Evolutionary conservation across 1,284 basidiomycete species (phyloP).

Genomic region (Puccinia sorghi): DNA sequence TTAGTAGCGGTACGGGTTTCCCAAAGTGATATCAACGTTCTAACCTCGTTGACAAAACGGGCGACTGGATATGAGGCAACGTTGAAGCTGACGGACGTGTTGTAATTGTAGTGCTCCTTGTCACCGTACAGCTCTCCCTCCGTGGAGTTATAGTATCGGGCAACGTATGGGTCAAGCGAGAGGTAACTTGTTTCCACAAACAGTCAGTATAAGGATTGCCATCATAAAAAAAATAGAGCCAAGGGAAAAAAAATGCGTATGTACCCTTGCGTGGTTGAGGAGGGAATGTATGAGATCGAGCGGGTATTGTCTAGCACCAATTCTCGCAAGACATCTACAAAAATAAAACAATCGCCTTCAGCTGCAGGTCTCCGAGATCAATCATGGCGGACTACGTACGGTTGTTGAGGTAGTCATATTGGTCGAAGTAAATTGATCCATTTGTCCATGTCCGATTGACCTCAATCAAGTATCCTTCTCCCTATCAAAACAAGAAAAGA

Average conservation of each 20-base stretch:
- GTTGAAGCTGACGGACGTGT: constrained; percentile 65
- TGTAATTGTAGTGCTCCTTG: constrained; percentile 66
- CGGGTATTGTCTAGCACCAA: constrained; percentile 64
- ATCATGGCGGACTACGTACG: constrained; percentile 61
- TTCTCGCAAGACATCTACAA: constrained; percentile 63
- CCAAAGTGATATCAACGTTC: neutral
- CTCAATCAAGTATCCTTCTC: constrained; percentile 44
- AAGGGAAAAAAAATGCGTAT: neutral
- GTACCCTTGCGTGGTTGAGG: constrained; percentile 64
- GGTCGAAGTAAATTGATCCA: constrained; percentile 48
- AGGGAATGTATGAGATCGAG: constrained; percentile 67
- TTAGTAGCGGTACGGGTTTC: too few relatives aligned
- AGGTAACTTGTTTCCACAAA: constrained; percentile 61
- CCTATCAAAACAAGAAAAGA: constrained; percentile 10
- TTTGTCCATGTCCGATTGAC: constrained; percentile 33
- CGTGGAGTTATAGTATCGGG: constrained; percentile 64
- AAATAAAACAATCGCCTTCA: neutral
- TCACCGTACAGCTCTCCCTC: constrained; percentile 66
- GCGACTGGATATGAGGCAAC: constrained; percentile 65
- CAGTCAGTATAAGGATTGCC: neutral
- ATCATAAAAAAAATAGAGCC: neutral
- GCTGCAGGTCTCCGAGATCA: constrained; percentile 60
- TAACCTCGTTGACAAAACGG: constrained; percentile 65
- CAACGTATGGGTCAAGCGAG: constrained; percentile 65
- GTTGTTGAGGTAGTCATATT: constrained; percentile 64